A percentile compares a stretch with the other conserved stretches of the same genome.
phyloP scores from a whole-genome alignment of 2,329 filamentous ascomycete species.

The Berkeleyomyces rouxiae region DNA sequence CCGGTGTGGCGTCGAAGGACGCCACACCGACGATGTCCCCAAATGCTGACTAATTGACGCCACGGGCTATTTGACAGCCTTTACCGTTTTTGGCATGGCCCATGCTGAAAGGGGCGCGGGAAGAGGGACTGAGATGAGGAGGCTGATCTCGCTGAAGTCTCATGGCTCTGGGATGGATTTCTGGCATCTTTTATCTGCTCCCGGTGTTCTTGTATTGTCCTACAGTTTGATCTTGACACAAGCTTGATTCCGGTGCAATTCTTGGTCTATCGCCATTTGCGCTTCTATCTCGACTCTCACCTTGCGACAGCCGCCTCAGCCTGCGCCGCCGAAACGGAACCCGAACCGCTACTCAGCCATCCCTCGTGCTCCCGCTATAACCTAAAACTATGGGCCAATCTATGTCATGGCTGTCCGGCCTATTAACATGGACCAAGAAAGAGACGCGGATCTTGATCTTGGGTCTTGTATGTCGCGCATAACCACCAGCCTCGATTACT shows the following conservation, averaged over 20 bases:
- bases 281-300: neutral
- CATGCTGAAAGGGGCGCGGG: constrained; percentile 4
- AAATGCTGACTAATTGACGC: constrained; percentile 7
- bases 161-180: neutral
- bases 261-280: neutral
- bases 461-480: constrained; percentile 52
- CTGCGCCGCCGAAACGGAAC: neutral
- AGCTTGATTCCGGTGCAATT: neutral
- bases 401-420: constrained; percentile 51
- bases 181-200: neutral
- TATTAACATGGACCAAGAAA: constrained; percentile 75
- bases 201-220: neutral
- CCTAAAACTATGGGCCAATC: constrained; percentile 38
- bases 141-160: constrained; percentile 1
- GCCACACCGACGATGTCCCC: constrained; percentile 1
- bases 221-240: neutral
- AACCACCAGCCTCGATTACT: neutral
- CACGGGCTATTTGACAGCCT: neutral
- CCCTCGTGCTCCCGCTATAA: constrained; percentile 2
- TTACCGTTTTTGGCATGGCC: neutral
- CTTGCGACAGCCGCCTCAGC: neutral
- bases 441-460: constrained; percentile 94
- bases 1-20: neutral
- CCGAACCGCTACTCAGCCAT: neutral
- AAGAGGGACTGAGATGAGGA: constrained; percentile 6